phyloP scores from a whole-genome alignment of 176 grass and related monocot species.

The Oryza australiensis region DNA sequence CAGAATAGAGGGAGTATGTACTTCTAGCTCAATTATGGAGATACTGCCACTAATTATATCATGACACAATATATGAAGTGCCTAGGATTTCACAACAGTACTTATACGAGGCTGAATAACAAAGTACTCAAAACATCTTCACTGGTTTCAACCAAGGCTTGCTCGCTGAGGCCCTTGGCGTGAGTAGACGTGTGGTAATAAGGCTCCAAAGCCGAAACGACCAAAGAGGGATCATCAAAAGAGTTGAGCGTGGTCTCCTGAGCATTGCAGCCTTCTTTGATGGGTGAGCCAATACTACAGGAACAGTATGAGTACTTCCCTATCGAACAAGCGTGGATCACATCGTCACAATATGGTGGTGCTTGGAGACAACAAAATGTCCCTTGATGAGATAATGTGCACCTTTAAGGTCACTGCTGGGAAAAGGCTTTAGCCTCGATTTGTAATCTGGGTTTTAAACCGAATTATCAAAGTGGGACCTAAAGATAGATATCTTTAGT shows the following conservation, averaged over 20 bases:
- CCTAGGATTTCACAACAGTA: background rate
- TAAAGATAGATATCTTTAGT: too few relatives aligned
- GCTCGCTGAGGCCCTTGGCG: conserved; percentile 40
- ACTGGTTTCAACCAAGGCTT: conserved; percentile 33
- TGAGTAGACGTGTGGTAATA: conserved; percentile 23
- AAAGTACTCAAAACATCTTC: conserved; percentile 32
- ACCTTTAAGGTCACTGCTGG: conserved; percentile 26
- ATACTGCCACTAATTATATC: too few relatives aligned
- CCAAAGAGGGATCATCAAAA: conserved; percentile 38
- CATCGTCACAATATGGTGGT: background rate
- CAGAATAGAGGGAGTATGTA: background rate
- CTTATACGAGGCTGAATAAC: background rate
- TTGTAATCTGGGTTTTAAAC: too few relatives aligned
- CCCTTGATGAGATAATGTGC: conserved; percentile 41
- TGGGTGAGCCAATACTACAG: background rate
- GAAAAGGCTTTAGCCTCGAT: too few relatives aligned
- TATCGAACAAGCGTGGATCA: background rate
- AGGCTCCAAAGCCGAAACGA: conserved; percentile 39
- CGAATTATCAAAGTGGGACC: too few relatives aligned
- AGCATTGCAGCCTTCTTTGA: conserved; percentile 19
- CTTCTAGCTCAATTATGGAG: too few relatives aligned
- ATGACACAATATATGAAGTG: background rate
- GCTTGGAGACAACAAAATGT: background rate
- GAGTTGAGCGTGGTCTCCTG: conserved; percentile 32
- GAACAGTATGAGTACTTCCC: background rate